A percentile compares a stretch with the other conserved stretches of the same genome.
These are phyloP conservation scores for Biscogniauxia mediterranea DNA, from an alignment of 2,329 filamentous ascomycete species.

Conservation along the genomic window DNA sequence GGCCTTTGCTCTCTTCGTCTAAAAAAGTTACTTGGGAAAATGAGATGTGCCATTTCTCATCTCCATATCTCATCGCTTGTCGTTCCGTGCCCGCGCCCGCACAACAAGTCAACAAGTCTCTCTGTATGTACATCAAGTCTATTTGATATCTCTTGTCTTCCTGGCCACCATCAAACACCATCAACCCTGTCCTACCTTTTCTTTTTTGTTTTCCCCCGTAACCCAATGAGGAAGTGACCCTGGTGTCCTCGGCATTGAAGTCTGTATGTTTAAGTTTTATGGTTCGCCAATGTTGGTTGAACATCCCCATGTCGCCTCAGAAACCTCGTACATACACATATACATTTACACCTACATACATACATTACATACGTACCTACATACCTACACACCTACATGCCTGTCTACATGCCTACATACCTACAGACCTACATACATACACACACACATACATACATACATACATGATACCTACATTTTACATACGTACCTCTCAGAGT, in stretches of 20 bases:
- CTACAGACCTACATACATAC: constrained; percentile 4
- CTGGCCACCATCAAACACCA: neutral
- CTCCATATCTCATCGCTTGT: neutral
- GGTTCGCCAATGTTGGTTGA: neutral
- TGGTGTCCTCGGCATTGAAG: neutral
- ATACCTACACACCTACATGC: constrained; percentile 8
- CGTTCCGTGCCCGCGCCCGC: neutral
- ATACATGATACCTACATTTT: constrained; percentile 9
- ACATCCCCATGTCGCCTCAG: neutral
- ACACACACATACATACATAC: constrained; percentile 8
- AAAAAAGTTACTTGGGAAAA: neutral
- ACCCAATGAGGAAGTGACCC: neutral
- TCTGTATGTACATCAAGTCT: neutral
- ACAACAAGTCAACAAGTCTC: neutral
- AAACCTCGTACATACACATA: neutral
- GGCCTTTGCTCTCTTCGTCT: neutral
- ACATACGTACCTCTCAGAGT: neutral
- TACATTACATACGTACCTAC: constrained; percentile 5
- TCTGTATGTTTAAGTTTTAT: neutral
- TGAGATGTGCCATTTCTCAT: neutral
- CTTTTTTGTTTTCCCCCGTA: neutral
- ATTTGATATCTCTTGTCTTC: neutral
- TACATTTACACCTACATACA: constrained; percentile 3
- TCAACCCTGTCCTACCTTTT: neutral
- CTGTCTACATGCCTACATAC: constrained; percentile 3